Conservation (phyloP, 495 filamentous ascomycete genomes). For the Tetracladium setigerum region DNA sequence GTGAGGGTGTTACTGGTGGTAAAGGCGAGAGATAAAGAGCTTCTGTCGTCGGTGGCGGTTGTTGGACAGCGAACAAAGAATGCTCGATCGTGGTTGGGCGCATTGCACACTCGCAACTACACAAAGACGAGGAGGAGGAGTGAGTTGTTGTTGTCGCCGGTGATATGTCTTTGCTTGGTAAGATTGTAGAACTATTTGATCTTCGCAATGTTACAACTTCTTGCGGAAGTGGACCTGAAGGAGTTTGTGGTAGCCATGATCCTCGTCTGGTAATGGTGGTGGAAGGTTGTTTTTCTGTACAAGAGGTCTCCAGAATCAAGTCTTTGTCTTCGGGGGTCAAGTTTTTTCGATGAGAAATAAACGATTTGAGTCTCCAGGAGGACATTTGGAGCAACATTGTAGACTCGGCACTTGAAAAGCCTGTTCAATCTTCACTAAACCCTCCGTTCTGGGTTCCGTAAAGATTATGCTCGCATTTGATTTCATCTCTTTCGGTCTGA, state of each 20-base stretch:
- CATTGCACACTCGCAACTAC: slow-evolving; percentile 31
- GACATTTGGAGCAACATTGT: slow-evolving; percentile 18
- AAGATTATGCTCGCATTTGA: too few relatives aligned
- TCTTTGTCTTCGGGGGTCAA: not conserved
- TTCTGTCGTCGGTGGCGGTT: not conserved
- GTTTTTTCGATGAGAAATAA: slow-evolving; percentile 13
- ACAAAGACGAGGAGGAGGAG: slow-evolving; percentile 41
- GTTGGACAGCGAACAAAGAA: slow-evolving; percentile 11
- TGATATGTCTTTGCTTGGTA: not conserved
- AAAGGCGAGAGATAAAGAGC: slow-evolving; percentile 14
- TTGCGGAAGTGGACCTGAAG: too few relatives aligned
- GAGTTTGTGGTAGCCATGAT: slow-evolving; percentile 11
- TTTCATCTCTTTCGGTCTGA: too few relatives aligned
- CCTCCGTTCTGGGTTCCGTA: too few relatives aligned
- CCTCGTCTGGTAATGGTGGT: slow-evolving; percentile 1
- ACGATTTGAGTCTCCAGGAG: slow-evolving; percentile 11
- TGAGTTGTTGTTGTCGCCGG: slow-evolving; percentile 25
- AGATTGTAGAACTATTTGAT: slow-evolving; percentile 6
- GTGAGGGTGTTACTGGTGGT: not conserved
- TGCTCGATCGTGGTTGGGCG: slow-evolving; percentile 12
- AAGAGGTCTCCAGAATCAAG: not conserved
- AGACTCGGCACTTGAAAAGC: too few relatives aligned
- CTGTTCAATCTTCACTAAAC: too few relatives aligned
- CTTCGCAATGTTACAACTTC: slow-evolving; percentile 6
- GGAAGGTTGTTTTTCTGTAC: not conserved